These are phyloP conservation scores for Alternaria viburni DNA, from an alignment of 2,329 filamentous ascomycete genomes.

Conservation along the genomic window DNA sequence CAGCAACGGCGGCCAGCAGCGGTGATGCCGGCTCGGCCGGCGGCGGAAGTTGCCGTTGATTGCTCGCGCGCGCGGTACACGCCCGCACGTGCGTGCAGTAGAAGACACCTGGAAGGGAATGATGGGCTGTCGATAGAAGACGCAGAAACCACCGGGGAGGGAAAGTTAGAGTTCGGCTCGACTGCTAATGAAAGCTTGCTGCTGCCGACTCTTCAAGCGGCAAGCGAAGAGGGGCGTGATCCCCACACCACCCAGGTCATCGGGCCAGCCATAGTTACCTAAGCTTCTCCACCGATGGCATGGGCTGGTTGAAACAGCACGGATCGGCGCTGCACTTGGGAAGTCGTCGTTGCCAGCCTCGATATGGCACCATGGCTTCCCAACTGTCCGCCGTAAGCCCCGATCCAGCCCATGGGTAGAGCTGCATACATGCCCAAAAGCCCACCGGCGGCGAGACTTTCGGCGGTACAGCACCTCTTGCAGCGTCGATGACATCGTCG, in stretches of 20 bases:
- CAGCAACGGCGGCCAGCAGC: neutral
- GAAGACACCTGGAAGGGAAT: neutral
- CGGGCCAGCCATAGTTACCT: conserved; percentile 20
- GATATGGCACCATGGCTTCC: neutral
- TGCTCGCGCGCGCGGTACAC: neutral
- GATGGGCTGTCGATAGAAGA: neutral
- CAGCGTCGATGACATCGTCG: neutral
- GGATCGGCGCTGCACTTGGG: conserved; percentile 1
- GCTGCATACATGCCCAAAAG: conserved; percentile 6
- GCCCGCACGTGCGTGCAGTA: neutral
- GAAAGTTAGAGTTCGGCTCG: neutral
- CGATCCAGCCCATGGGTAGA: conserved; percentile 6
- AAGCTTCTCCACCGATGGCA: conserved; percentile 10
- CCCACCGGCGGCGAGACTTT: neutral
- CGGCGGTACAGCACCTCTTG: neutral
- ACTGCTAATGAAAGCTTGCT: conserved; percentile 2
- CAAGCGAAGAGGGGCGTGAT: conserved; percentile 24
- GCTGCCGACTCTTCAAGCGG: conserved; percentile 23
- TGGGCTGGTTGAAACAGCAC: conserved; percentile 11
- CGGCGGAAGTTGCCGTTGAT: conserved; percentile 4
- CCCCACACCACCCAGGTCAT: conserved; percentile 27
- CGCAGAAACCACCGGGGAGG: neutral
- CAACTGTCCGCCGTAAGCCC: neutral
- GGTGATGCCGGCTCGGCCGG: conserved; percentile 6
- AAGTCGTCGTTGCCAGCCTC: conserved; percentile 2